Evolutionary conservation across 2,329 filamentous ascomycete species (phyloP), one percentile per base, ranked within the genome.

Genomic region (Gliomastix tumulicola): DNA sequence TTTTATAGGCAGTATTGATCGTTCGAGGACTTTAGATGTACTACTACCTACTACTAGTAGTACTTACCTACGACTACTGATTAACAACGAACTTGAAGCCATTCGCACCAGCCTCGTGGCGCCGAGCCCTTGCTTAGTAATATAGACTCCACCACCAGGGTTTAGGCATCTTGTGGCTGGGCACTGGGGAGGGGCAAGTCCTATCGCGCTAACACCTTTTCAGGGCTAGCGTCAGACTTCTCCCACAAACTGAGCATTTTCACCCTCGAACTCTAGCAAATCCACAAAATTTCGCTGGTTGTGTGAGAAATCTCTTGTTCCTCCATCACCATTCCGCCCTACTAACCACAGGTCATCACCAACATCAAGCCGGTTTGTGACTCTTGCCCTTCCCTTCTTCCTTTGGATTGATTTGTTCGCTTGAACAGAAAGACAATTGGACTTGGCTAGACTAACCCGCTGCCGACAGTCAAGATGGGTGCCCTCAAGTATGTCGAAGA

Each of bases 401-500:
- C 32, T 15, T 23, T 9, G 11, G 15, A 20, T 30, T 23, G 21
- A n/a, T 34, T 21, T 36, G 13, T 7, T 30, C 6, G 13, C 7
- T n/a, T n/a, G n/a, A n/a, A n/a, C n/a, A n/a, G n/a, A 11, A 34
- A 20, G 25, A 27, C 17, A 40, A 39, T 9, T 9, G 22, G n/a
- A 25, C 9, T 9, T 9, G n/a, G n/a, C 9, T 18, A 16, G 17
- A 33, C 9, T n/a, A 33, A 33, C 11, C 10, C 18, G 15, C 15
- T 15, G 16, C 41, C 8, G 35, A 55, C 53, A 76, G 73, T 62
- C 66, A 78, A 90, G 81, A 96, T 96, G 92, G 92, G 92, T 86
- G 90, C 90, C 79, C 88, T 96, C 73, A 98, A 98, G 79, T 98
- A 95, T 79, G 88, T 98, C 76, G 94, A 98, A 83, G 92, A 98